phyloP scores from a whole-genome alignment of 169 alveolate species.

The Eimeria praecox region DNA sequence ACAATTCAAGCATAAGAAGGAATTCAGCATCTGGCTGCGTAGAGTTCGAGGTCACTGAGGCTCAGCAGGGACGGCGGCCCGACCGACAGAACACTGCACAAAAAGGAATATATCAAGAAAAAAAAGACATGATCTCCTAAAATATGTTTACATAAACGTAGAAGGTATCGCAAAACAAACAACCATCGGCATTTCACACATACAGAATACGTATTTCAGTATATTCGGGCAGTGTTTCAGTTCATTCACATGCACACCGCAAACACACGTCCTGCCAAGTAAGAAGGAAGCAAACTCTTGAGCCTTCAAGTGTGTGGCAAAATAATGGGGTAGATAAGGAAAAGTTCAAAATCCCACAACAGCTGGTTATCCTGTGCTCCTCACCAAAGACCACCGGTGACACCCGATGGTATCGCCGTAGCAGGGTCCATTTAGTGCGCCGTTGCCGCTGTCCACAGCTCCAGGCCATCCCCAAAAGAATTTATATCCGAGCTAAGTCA shows the following conservation, averaged over 20 bases:
- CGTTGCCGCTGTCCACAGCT: not conserved
- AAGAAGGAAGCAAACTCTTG: not conserved
- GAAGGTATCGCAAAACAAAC: not conserved
- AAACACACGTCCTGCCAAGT: not conserved
- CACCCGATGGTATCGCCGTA: not conserved
- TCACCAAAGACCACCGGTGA: not conserved
- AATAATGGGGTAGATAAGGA: not conserved
- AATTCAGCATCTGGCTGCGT: not conserved
- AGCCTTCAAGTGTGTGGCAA: not conserved
- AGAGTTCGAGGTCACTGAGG: slow-evolving; percentile 7
- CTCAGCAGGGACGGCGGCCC: not conserved
- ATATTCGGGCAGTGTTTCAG: no score
- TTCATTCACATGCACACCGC: not conserved
- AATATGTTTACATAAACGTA: not conserved
- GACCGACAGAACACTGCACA: not conserved
- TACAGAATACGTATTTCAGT: not conserved
- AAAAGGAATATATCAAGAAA: not conserved
- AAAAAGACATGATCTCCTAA: not conserved
- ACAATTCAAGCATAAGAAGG: not conserved
- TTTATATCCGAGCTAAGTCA: not conserved
- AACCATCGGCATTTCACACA: not conserved
- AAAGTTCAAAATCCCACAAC: not conserved
- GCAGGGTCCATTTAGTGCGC: not conserved
- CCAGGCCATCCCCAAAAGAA: not conserved
- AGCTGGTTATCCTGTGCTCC: not conserved